Evolutionary conservation across 441 rosid genomes (phyloP).

Genomic region (Gossypium lobatum): DNA sequence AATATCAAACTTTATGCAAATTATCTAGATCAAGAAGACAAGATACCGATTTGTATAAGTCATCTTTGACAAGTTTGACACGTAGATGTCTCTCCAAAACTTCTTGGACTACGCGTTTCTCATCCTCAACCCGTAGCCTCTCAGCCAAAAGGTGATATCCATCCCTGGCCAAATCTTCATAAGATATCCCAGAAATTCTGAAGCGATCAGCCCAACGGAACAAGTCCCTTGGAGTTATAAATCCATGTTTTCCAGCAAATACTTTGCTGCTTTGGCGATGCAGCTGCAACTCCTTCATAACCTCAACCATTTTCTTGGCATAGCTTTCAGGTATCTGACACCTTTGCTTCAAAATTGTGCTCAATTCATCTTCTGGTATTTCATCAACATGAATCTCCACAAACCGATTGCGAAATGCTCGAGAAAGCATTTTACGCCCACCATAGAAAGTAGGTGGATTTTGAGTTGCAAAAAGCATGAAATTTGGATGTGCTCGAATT

Average conservation of each 20-base stretch:
- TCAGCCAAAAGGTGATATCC: constrained; percentile 95
- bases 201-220: constrained; percentile 97
- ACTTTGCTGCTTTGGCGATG: constrained; percentile 92
- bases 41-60: constrained; percentile 65
- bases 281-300: constrained; percentile 93
- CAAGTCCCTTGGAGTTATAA: constrained; percentile 92
- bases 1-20: background rate
- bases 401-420: constrained; percentile 98
- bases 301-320: constrained; percentile 82
- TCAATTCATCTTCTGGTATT: constrained; percentile 85
- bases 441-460: constrained; percentile 96
- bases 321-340: constrained; percentile 75
- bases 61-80: constrained; percentile 51
- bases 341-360: constrained; percentile 58
- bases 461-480: constrained; percentile 99
- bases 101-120: constrained; percentile 75
- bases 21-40: background rate
- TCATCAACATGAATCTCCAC: constrained; percentile 99
- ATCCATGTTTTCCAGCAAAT: constrained; percentile 99
- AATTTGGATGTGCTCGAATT: constrained; percentile 78
- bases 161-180: constrained; percentile 87
- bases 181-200: constrained; percentile 54
- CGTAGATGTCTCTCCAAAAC: constrained; percentile 71
- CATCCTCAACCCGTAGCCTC: constrained; percentile 84
- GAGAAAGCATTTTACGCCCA: constrained; percentile 97